A percentile compares a stretch with the other conserved stretches of the same genome.
Conservation (phyloP, 352 stramenopile species). For the Phytophthora melonis region DNA sequence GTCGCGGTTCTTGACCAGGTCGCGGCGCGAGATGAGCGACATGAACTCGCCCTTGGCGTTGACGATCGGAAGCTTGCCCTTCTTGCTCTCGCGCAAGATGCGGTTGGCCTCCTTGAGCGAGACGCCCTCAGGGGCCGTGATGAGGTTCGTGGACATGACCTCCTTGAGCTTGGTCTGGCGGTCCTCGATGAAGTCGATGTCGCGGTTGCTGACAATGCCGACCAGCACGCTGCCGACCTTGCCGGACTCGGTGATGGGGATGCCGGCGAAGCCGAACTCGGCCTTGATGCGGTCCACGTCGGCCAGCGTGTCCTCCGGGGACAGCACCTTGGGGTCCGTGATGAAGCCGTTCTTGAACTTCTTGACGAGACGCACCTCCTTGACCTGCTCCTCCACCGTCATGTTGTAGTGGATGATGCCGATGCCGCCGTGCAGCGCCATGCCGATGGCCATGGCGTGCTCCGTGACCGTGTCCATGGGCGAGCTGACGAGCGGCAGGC, state of each 20-base stretch:
- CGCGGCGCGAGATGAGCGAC: conserved; percentile 97
- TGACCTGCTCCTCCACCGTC: conserved; percentile 97
- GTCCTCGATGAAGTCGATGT: conserved; percentile 99
- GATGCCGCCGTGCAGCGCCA: conserved; percentile 99
- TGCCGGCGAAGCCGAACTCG: conserved; percentile 97
- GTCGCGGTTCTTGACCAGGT: conserved; percentile 98
- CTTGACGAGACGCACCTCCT: conserved; percentile 96
- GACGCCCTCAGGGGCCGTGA: conserved; percentile 95
- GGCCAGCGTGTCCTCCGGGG: conserved; percentile 94
- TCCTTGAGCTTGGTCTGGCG: conserved; percentile 81
- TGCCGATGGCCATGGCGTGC: conserved; percentile 99
- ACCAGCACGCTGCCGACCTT: conserved; percentile 98
- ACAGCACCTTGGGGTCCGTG: conserved; percentile 97
- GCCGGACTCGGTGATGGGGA: conserved; percentile 98
- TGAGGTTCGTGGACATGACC: conserved; percentile 92
- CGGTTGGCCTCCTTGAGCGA: conserved; percentile 97
- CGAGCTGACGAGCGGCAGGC: conserved; percentile 96
- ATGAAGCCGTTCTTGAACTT: conserved; percentile 99
- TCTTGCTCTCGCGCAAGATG: conserved; percentile 98
- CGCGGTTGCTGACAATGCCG: conserved; percentile 99
- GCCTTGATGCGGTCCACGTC: conserved; percentile 97
- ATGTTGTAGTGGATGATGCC: conserved; percentile 99
- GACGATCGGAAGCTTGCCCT: conserved; percentile 99
- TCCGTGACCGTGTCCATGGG: conserved; percentile 99
- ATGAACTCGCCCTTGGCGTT: conserved; percentile 98